Conservation (phyloP, 805 yeast species). For the Nakazawaea populi region DNA sequence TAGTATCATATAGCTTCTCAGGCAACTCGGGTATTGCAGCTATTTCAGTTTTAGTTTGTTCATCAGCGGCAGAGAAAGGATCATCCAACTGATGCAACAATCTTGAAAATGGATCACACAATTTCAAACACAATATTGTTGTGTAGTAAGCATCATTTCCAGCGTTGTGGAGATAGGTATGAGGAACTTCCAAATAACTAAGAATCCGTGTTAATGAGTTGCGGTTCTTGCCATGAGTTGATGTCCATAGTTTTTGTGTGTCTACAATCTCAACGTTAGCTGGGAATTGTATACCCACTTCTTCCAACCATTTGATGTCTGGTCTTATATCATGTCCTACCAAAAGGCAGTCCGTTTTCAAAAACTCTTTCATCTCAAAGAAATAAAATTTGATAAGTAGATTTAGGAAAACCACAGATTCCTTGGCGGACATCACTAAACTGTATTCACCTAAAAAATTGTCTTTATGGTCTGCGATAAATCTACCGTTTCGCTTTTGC, state of each 20-base stretch:
- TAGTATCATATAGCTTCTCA: no score
- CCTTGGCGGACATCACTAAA: conserved; percentile 29
- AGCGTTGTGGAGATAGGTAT: conserved; percentile 60
- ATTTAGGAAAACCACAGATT: conserved; percentile 35
- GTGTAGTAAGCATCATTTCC: conserved; percentile 70
- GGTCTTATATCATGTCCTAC: conserved; percentile 58
- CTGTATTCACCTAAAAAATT: conserved; percentile 48
- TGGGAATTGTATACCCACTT: conserved; percentile 44
- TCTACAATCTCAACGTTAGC: conserved; percentile 30
- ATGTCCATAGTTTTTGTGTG: conserved; percentile 39
- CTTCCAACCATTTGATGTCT: conserved; percentile 46
- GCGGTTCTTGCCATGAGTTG: conserved; percentile 34
- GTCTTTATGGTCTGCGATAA: conserved; percentile 47
- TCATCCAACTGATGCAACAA: conserved; percentile 12
- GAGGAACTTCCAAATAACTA: conserved; percentile 44
- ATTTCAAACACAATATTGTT: conserved; percentile 39
- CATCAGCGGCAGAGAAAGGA: no score
- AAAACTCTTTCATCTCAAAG: conserved; percentile 17
- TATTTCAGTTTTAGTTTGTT: no score
- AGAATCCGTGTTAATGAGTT: conserved; percentile 41
- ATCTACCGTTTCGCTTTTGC: conserved; percentile 41
- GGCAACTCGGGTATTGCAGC: no score
- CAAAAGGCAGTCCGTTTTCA: conserved; percentile 28
- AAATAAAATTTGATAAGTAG: conserved; percentile 38
- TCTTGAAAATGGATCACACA: conserved; percentile 43